Base-by-base conservation (phyloP, 75 land plant genomes). In the Ceratopteris richardii region DNA sequence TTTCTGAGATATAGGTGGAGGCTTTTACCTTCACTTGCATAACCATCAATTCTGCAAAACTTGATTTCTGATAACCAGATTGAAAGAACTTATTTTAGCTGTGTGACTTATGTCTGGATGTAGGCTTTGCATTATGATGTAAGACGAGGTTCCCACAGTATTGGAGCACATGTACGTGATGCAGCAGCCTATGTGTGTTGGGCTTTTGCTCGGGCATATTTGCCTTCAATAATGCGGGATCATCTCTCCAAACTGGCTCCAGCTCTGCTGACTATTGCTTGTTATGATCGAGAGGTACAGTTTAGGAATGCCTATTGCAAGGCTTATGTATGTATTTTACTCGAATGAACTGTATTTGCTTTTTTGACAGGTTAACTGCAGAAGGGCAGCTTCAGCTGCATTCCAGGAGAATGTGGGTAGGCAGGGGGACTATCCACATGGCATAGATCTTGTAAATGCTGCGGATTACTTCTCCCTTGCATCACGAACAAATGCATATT, bases 141-240 rank as follows among this genome's bases (percentile, higher is more conserved):
- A 29, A 76, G 99, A 63, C 70, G 86, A 72, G 99, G 96, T 21
- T 88, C 96, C 51, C 96, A 95, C 61, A 95, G 99, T 64, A 72
- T 95, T 77, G 99, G 99, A 29, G 81, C 99, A 29, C 96, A 89
- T 84, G 99, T 95, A 21, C 82, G 99, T 33, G 99, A 95, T 84
- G 99, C 99, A 64, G 99, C 99, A 54, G 96, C 99, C 25, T 95
- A 90, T 76, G 99, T 95, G 18, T 95, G 96, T 51, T 95, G 99
- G 99, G 99, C 99, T 23, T 95, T 95, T 80, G 99, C 92, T 22
- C 83, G 99, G 58, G 97, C 99, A 33, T 95, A 95, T 62, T 75
- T 74, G 58, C 71, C 81, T 26, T 17, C 74, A 25, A 76, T 90
- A 30, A 90, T 95, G 99, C 86, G 63, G 51, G 71, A 21, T 28